Base-by-base conservation (phyloP, 257 asterid genomes). In the Solanum boliviense region DNA sequence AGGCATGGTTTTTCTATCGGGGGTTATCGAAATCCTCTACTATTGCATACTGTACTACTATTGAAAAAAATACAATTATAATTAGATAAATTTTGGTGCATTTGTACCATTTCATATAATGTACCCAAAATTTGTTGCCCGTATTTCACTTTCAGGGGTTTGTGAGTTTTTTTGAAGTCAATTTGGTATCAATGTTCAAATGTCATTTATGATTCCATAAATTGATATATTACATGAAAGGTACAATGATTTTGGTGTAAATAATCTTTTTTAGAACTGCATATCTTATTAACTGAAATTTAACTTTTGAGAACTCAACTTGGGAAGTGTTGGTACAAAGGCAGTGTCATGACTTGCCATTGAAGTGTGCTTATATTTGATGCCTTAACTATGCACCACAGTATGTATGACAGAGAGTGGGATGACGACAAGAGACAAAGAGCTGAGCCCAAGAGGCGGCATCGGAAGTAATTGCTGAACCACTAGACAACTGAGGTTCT, bases 361-460 rank as follows among this genome's bases (percentile, higher is more conserved):
- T 13, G 27, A 46, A n/a, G 85, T 83, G 44, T 10, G 25, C 12
- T 10, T 56, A 27, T 78, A 13, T 67, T 83, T 87, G 38, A 81
- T 88, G 36, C 95, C 96, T 93, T 96, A 89, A 97, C 93, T 71
- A 76, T 21, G 29, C 29, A 18, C 65, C 89, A 87, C 90, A 94
- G 98, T 82, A 62, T 93, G 87, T 95, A 95, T 67, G 98, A 97
- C 86, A 94, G 99, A 89, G 99, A 96, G 83, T 96, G 99, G 99
- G 99, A 96, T 29, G 99, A 97, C 27, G 99, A 97, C 71, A 97
- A 97, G 94, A 94, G 99, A 91, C 99, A 93, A 91, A 93, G 99
- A 93, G 95, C 91, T 70, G 99, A 97, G 89, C 93, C 94, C 9
- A 97, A 97, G 90, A 93, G 99, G 93, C 91, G 99, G 87, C 99